Evolutionary conservation across 306 rosid genomes (phyloP).

Genomic region (Pterocarpus santalinus): DNA sequence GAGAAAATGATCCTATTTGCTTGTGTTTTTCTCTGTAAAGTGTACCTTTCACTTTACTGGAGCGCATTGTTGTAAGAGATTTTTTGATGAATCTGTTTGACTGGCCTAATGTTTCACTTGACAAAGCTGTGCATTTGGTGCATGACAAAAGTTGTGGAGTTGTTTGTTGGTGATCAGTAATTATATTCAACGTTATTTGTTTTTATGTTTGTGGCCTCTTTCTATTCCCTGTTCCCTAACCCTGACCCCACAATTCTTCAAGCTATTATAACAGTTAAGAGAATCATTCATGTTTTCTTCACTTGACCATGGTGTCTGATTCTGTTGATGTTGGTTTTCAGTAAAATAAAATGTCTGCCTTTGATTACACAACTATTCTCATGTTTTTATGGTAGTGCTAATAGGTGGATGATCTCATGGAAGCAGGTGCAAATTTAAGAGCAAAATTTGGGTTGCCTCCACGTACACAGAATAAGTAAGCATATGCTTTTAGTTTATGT

Average conservation of each 20-base stretch:
- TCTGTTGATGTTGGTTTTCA: slow-evolving; percentile 26
- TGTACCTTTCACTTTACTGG: too few relatives aligned
- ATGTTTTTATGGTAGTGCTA: slow-evolving; percentile 22
- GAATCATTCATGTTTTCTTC: neutral
- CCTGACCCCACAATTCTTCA: too few relatives aligned
- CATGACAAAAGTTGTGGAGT: neutral
- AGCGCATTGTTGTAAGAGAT: too few relatives aligned
- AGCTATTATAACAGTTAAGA: neutral
- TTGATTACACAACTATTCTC: slow-evolving; percentile 17
- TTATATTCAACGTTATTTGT: neutral
- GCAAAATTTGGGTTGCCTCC: slow-evolving; percentile 66
- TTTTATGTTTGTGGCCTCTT: neutral
- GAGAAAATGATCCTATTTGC: too few relatives aligned
- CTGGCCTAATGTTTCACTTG: slow-evolving; percentile 11
- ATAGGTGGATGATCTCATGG: slow-evolving; percentile 77
- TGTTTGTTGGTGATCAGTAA: neutral
- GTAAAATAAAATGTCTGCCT: slow-evolving; percentile 6
- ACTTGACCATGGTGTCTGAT: slow-evolving; percentile 9
- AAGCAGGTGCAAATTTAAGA: slow-evolving; percentile 78
- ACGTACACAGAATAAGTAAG: slow-evolving; percentile 63
- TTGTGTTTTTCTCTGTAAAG: too few relatives aligned
- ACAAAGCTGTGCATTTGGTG: neutral
- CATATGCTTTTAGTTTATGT: neutral
- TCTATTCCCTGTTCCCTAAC: too few relatives aligned
- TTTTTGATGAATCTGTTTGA: neutral